A percentile compares a stretch with the other conserved stretches of the same genome.
These are phyloP conservation scores for Camellia japonica DNA, from an alignment of 148 eudicot genomes.

Conservation along the genomic window DNA sequence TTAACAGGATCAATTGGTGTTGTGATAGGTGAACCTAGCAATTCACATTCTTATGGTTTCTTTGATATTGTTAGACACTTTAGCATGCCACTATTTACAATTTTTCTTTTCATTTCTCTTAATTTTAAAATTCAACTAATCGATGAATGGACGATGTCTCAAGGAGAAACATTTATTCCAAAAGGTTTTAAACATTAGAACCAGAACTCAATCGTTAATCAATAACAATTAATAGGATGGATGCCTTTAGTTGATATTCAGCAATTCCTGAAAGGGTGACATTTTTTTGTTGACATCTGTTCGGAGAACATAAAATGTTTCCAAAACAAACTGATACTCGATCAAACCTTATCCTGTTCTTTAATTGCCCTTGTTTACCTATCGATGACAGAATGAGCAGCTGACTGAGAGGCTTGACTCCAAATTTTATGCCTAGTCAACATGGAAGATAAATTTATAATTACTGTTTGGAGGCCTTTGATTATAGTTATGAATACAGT, in stretches of 20 bases:
- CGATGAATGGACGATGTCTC: neutral
- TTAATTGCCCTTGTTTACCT: neutral
- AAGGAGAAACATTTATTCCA: neutral
- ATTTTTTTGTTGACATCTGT: neutral
- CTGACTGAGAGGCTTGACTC: neutral
- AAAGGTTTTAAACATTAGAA: neutral
- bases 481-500: neutral
- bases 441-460: neutral
- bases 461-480: neutral
- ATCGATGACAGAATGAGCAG: neutral
- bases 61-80: neutral
- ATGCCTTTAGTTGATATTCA: neutral
- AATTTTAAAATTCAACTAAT: neutral
- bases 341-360: neutral
- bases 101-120: neutral
- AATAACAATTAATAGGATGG: neutral
- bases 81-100: neutral
- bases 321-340: neutral
- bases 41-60: neutral
- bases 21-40: conserved; percentile 61
- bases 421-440: neutral
- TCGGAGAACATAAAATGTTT: neutral
- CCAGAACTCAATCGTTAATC: neutral
- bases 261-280: neutral
- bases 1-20: conserved; percentile 96